phyloP scores from a whole-genome alignment of 2,329 filamentous ascomycete genomes.

The Curvularia eragrostidis region DNA sequence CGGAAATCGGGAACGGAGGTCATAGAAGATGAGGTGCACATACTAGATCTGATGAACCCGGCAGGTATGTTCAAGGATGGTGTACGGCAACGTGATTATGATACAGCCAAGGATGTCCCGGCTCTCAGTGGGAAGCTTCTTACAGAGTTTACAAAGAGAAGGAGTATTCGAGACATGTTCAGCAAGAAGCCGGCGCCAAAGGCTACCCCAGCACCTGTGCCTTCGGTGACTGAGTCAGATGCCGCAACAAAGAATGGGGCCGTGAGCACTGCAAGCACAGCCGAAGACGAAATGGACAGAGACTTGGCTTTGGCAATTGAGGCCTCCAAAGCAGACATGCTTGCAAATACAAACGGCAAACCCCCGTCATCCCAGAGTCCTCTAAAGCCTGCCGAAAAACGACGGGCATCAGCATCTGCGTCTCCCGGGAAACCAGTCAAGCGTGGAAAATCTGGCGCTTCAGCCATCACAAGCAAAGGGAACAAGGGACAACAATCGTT shows the following conservation, averaged over 20 bases:
- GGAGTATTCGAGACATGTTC: conserved; percentile 95
- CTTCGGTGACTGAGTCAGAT: conserved; percentile 4
- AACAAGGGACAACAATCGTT: conserved; percentile 67
- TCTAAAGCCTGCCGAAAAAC: conserved; percentile 42
- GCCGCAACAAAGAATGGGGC: conserved; percentile 5
- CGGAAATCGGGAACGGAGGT: conserved; percentile 6
- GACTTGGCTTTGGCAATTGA: conserved; percentile 12
- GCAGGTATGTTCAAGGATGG: conserved; percentile 73
- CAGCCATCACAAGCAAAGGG: conserved; percentile 28
- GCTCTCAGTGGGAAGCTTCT: conserved; percentile 82
- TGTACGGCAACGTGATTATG: conserved; percentile 70
- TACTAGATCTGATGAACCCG: conserved; percentile 80
- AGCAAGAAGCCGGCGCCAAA: conserved; percentile 46
- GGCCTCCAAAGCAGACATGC: conserved; percentile 11
- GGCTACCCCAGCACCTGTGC: conserved; percentile 8
- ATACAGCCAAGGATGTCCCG: conserved; percentile 66
- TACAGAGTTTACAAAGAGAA: conserved; percentile 83
- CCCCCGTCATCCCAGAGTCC: conserved; percentile 18
- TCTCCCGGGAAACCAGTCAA: conserved; percentile 50
- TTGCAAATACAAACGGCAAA: conserved; percentile 10
- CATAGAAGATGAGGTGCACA: conserved; percentile 59
- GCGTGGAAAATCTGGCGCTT: conserved; percentile 56
- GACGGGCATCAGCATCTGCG: conserved; percentile 29
- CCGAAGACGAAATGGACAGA: conserved; percentile 20
- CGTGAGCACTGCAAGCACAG: background rate